Conservation (phyloP, 2,329 filamentous ascomycete genomes). For the Pseudogymnoascus sp. region DNA sequence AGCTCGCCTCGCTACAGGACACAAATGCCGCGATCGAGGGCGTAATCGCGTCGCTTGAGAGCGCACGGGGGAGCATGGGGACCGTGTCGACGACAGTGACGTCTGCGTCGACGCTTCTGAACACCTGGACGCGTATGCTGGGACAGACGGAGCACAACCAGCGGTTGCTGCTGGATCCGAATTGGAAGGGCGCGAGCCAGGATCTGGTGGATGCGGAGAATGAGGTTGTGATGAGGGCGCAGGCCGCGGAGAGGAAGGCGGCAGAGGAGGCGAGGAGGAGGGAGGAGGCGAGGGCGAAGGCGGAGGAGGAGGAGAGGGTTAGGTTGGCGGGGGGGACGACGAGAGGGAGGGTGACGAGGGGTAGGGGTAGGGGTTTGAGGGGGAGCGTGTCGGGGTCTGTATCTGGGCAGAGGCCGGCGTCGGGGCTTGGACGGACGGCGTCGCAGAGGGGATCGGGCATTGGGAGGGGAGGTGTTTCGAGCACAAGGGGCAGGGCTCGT, state of each 20-base stretch:
- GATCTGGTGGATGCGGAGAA: slow-evolving; percentile 82
- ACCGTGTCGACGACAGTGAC: slow-evolving; percentile 78
- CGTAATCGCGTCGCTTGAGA: slow-evolving; percentile 61
- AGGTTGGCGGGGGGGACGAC: slow-evolving; percentile 33
- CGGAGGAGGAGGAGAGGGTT: slow-evolving; percentile 48
- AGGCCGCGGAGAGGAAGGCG: slow-evolving; percentile 67
- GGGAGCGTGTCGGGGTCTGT: slow-evolving; percentile 24
- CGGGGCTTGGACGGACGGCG: slow-evolving; percentile 19
- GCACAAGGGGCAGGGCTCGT: slow-evolving; percentile 44
- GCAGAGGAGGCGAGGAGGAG: slow-evolving; percentile 70
- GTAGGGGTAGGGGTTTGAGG: slow-evolving; percentile 20
- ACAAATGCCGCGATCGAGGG: slow-evolving; percentile 85
- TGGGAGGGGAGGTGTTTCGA: slow-evolving; percentile 38
- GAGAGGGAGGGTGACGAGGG: slow-evolving; percentile 25
- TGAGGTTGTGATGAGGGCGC: slow-evolving; percentile 63
- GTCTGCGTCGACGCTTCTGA: slow-evolving; percentile 80
- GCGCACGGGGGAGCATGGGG: slow-evolving; percentile 73
- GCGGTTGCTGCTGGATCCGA: slow-evolving; percentile 75
- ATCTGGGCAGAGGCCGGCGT: slow-evolving; percentile 32
- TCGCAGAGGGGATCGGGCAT: slow-evolving; percentile 29
- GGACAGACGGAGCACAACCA: slow-evolving; percentile 98
- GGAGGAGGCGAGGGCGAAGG: slow-evolving; percentile 57
- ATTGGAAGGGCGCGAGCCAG: slow-evolving; percentile 81
- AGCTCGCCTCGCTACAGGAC: slow-evolving; percentile 73
- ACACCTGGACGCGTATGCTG: slow-evolving; percentile 92